A percentile compares a stretch with the other conserved stretches of the same genome.
These are phyloP conservation scores for Rhodotorula sphaerocarpa DNA, from an alignment of 768 basidiomycete genomes.

Conservation along the genomic window DNA sequence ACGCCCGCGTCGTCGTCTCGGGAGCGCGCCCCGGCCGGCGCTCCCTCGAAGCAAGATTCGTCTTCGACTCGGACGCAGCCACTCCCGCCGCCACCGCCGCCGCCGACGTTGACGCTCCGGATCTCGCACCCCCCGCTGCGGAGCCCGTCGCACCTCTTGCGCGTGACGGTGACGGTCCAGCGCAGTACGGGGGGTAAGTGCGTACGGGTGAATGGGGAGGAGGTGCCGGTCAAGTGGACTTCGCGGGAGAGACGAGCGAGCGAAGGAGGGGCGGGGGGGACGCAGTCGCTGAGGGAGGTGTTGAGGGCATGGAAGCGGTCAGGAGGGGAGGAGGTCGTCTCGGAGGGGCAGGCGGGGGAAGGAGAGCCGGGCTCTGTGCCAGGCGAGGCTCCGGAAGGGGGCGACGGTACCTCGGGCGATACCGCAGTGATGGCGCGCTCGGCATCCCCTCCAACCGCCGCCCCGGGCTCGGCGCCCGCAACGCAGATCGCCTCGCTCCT, in stretches of 20 bases:
- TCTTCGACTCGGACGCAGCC: background rate
- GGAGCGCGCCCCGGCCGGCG: no score
- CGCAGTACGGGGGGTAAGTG: slow-evolving; percentile 59
- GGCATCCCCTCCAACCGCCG: background rate
- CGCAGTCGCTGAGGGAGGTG: slow-evolving; percentile 43
- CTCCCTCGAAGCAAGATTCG: no score
- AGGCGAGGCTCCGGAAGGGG: no score
- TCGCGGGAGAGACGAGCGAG: slow-evolving; percentile 59
- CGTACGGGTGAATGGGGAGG: slow-evolving; percentile 76
- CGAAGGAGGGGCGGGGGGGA: no score
- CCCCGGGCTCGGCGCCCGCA: slow-evolving; percentile 7
- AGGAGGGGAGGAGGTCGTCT: background rate
- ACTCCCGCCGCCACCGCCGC: background rate
- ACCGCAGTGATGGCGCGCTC: background rate
- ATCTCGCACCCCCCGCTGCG: slow-evolving; percentile 64
- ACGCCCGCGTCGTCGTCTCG: no score
- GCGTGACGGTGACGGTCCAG: slow-evolving; percentile 72
- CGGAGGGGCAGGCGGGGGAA: background rate
- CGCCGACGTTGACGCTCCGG: slow-evolving; percentile 50
- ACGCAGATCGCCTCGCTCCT: slow-evolving; percentile 67
- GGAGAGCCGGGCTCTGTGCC: no score
- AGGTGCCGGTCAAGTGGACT: slow-evolving; percentile 60
- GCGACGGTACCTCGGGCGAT: no score
- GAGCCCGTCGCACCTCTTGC: slow-evolving; percentile 67
- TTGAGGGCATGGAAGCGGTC: background rate